Conservation (phyloP, 371 early-diverging fungal species). For the Apophysomyces trapeziformis region DNA sequence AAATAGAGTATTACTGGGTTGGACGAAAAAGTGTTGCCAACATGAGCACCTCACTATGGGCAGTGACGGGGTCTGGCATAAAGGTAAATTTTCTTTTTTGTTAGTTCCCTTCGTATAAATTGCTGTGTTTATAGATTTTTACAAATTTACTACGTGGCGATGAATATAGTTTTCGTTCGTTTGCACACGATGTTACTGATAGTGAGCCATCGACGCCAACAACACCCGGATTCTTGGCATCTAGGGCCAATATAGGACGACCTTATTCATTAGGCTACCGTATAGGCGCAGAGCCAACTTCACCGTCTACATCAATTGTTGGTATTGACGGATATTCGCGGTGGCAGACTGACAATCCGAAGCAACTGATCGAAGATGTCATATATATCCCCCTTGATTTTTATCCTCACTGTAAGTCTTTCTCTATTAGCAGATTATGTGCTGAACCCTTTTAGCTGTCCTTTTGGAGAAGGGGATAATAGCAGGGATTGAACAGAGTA, state of each 20-base stretch:
- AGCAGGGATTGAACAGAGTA: constrained; percentile 77
- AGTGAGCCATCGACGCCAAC: constrained; percentile 47
- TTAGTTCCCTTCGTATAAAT: not conserved
- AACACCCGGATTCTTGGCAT: constrained; percentile 37
- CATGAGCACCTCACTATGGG: constrained; percentile 74
- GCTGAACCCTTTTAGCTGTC: constrained; percentile 57
- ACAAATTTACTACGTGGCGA: constrained; percentile 47
- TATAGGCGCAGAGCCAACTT: constrained; percentile 34
- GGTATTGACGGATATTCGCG: constrained; percentile 31
- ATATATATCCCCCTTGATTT: constrained; percentile 75
- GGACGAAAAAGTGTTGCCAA: constrained; percentile 60
- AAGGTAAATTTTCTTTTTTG: constrained; percentile 50
- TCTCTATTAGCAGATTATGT: not conserved
- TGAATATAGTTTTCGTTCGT: constrained; percentile 36
- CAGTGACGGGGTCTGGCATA: constrained; percentile 67
- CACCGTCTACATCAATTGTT: constrained; percentile 29
- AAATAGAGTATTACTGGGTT: constrained; percentile 78
- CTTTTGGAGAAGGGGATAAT: constrained; percentile 76
- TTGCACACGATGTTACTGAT: constrained; percentile 27
- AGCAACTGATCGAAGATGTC: constrained; percentile 32
- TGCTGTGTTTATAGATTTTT: constrained; percentile 41
- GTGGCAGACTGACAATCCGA: constrained; percentile 49
- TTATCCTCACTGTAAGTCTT: constrained; percentile 73
- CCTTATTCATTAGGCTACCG: constrained; percentile 47
- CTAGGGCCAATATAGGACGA: constrained; percentile 29